A percentile compares a stretch with the other conserved stretches of the same genome.
Evolutionary conservation across 306 rosid species (phyloP).

Genomic region (Argentina anserina): DNA sequence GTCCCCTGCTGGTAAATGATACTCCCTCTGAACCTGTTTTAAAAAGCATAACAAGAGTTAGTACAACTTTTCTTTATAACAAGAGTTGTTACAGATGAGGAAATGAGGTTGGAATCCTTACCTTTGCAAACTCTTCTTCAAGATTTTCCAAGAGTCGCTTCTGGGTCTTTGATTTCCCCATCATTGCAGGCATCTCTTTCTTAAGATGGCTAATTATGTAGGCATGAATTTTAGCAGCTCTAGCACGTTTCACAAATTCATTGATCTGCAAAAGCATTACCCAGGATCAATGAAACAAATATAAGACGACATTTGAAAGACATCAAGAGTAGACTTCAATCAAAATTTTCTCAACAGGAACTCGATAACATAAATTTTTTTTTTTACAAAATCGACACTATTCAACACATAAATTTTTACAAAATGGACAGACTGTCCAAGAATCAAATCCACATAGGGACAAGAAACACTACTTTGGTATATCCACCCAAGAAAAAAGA

Average conservation of each 20-base stretch:
- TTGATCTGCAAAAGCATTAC: constrained; percentile 31
- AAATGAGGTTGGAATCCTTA: neutral
- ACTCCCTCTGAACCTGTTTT: constrained; percentile 44
- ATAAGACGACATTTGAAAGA: neutral
- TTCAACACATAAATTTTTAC: no score
- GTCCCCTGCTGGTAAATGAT: constrained; percentile 44
- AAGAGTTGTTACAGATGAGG: no score
- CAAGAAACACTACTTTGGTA: neutral
- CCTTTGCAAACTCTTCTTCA: constrained; percentile 51
- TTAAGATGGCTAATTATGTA: constrained; percentile 50
- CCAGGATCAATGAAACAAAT: neutral
- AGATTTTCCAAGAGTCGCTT: constrained; percentile 48
- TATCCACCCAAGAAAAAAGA: neutral
- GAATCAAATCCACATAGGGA: neutral
- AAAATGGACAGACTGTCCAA: neutral
- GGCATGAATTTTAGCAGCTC: constrained; percentile 50
- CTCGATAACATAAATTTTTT: no score
- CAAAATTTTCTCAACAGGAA: neutral
- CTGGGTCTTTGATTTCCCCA: constrained; percentile 48
- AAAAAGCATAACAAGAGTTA: neutral
- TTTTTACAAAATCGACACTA: no score
- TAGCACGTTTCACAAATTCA: constrained; percentile 49
- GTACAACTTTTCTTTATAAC: no score
- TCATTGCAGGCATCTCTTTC: constrained; percentile 54
- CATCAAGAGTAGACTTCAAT: neutral